Evolutionary conservation across 2,329 filamentous ascomycete genomes (phyloP).

Genomic region (Alternaria ventricosa): DNA sequence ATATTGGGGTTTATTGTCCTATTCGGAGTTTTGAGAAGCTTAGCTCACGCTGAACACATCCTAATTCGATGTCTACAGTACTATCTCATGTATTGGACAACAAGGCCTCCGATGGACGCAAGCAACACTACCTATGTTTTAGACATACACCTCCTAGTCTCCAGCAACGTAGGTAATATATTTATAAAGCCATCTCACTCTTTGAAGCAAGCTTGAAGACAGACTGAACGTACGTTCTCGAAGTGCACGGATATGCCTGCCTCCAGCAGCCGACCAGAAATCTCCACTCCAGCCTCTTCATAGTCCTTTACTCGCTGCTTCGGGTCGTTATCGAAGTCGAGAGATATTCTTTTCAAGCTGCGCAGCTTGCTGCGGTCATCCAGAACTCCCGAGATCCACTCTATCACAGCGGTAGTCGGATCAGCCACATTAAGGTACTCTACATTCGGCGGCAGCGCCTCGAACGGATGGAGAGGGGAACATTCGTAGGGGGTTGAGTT

Average conservation of each 20-base stretch:
- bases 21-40: rapidly evolving
- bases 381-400: not conserved
- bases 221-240: not conserved
- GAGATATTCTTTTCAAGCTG: not conserved
- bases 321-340: not conserved
- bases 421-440: not conserved
- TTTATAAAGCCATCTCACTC: not conserved
- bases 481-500: not conserved
- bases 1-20: not conserved
- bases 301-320: not conserved
- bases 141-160: not conserved
- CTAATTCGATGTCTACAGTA: not conserved
- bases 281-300: not conserved
- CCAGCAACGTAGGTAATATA: not conserved
- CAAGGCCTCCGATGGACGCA: not conserved
- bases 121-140: not conserved
- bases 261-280: not conserved
- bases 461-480: not conserved
- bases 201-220: not conserved
- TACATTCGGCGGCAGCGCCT: not conserved
- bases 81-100: not conserved
- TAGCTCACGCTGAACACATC: not conserved
- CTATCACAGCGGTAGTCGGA: not conserved
- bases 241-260: not conserved
- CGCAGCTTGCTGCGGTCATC: not conserved